Evolutionary conservation across 2,329 filamentous ascomycete genomes (phyloP), one percentile per base, ranked within the genome.

Genomic region (Clonostachys byssicola): DNA sequence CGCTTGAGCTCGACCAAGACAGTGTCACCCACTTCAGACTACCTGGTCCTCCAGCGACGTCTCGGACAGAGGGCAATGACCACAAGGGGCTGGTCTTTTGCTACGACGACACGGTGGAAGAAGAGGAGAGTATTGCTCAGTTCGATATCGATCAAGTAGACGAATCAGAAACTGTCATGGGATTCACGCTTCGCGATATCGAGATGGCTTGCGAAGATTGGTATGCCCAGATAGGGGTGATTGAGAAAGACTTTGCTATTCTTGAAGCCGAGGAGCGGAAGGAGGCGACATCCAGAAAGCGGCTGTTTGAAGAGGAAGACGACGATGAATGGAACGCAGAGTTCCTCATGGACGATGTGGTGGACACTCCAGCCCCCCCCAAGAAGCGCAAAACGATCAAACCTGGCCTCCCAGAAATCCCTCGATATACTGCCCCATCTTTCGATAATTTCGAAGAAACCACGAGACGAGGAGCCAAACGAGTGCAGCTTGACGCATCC

Each of bases 131-230:
- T 10, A 54, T 62, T 4, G 60, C 64, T 9, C 67, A 68, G 46
- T 73, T 75, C 44, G 73, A 77, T 39, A 56, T 77, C 10, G 74
- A 77, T 18, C 71, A 72, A 20, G 75, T 76, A 4, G 76, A 74
- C 1, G 77, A 81, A 43, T 66, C 80, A 13, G 86, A 92, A 56
- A 79, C 77, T 17, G 74, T 94, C 16, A 88, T 85, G 34, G 89
- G 89, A 3, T 81, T 89, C 51, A 88, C 81, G 1, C 79, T 92
- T 65, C 80, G 86, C 45, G 92, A 97, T 58, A 81, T 99, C 47
- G 83, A 89, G 48, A 81, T 95, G 42, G 81, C 94, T 6, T 96
- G 92, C 59, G 83, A 89, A 49, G 89, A 96, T 62, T 97, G 90
- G 88, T 84, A 88, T 47, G 67, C 82, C 16, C 76, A 82, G 42